Evolutionary conservation across 768 basidiomycete genomes (phyloP), one percentile per base, ranked within the genome.

Genomic region (Gelatoporia subvermispora): DNA sequence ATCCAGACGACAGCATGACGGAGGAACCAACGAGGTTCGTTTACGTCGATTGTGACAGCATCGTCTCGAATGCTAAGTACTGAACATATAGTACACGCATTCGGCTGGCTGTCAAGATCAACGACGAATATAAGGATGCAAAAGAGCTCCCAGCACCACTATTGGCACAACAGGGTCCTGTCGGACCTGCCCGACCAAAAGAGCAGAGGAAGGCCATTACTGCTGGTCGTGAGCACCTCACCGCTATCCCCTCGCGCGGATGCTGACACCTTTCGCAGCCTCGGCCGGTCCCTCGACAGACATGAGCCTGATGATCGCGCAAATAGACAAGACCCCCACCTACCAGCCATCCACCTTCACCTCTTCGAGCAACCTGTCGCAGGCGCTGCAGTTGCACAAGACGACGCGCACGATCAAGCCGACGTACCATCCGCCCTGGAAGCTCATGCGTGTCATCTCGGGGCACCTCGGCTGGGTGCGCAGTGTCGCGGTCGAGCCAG

Each of bases 391-490:
- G 44, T 78, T 92, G 16, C 92, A 95, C 70, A 97, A 97, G 70
- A 93, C 93, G 25, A 89, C 87, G 3, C 81, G 93, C 28, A 93
- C 88, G 8, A 81, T 97, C 61, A 96, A 97, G 66, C 96, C 96
- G 7, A 89, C 86, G 11, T 98, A 93, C 62, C 96, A 99, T 59
- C 81, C 96, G 5, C 88, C 84, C 54, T 98, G 95, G 96, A 96
- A 96, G 66, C 84, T 99, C 43, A 75, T 84, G 53, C 87, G 95
- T 42, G 96, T 99, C 58, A 97, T 99, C 50, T 96, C 93, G 1
- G 96, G 96, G 0, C 95, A 99, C 68, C 68, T 99, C 52, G 96
- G 96, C 9, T 99, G 96, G 96, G 95, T 99, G 15, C 81, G 96
- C 48, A 87, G 88, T 60, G 88, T 90, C 15, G 93, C 96, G 2